Base-by-base conservation (phyloP, 768 basidiomycete genomes). In the Daedaleopsis nitida region DNA sequence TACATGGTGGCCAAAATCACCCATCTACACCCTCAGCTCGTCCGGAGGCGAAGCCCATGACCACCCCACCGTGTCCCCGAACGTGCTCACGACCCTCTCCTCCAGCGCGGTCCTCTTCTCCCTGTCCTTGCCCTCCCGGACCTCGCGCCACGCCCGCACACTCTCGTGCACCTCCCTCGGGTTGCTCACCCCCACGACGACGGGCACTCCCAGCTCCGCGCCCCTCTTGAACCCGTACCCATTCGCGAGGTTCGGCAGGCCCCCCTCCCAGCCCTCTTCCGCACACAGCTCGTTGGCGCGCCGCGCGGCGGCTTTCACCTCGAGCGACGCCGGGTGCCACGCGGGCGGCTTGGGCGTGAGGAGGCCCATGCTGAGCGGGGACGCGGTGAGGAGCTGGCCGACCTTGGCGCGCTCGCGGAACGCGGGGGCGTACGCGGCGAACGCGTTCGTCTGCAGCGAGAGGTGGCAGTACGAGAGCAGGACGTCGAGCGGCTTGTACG, bases 321-420 rank as follows among this genome's bases (percentile, higher is more conserved):
- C 74, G 14, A 72, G 67, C 19, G 91, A 81, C 7, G 91, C 91
- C 16, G 92, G 91, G 69, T 94, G 92, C 93, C 92, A 95, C 2
- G 72, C 13, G 1, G 89, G 88, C 2, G 81, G 79, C 0, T 70
- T 71, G 3, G 77, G 73, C 0, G 86, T 85, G 37, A 96, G 80
- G 3, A 95, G 81, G 0, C 88, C 88, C 93, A 95, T 95, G 70
- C 83, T 87, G 55, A 96, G 78, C 9, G 94, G 94, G 2, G 92
- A 93, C 1, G 94, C 94, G 2, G 87, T 78, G 53, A 94, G 55
- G 32, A 96, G 77, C 57, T 91, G 89, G 57, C 73, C 70, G 47
- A 96, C 82, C 52, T 83, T 76, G 0, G 91, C 92, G 23, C 88
- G 86, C 19, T 75, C 70, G 63, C 78, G 77, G 57, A 94, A 81